Percentiles rank a stretch among this genome's conserved stretches.
Evolutionary conservation across 1,139 yeast genomes (phyloP).

Genomic region (Blastobotrys serpentis): DNA sequence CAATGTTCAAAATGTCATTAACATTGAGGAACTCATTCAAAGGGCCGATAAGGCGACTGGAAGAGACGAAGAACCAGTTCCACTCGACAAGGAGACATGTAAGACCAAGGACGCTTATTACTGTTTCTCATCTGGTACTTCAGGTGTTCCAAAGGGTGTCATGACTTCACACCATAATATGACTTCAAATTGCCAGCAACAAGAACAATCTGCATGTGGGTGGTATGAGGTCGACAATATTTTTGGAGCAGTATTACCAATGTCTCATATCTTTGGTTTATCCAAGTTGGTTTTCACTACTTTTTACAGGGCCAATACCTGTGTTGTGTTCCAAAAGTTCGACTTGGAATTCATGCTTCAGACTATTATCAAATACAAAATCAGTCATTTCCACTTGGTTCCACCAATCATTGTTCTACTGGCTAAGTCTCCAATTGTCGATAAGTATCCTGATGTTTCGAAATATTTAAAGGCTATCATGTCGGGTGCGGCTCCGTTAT

Average conservation of each 20-base stretch:
- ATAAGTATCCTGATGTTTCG: slow-evolving; percentile 32
- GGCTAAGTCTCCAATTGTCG: slow-evolving; percentile 40
- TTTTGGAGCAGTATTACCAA: slow-evolving; percentile 35
- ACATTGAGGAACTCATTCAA: slow-evolving; percentile 23
- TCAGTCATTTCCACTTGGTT: slow-evolving; percentile 35
- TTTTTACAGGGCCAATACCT: slow-evolving; percentile 26
- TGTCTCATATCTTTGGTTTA: slow-evolving; percentile 43
- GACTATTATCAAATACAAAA: slow-evolving; percentile 31
- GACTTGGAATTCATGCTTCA: slow-evolving; percentile 36
- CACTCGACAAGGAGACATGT: slow-evolving; percentile 22
- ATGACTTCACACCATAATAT: slow-evolving; percentile 53
- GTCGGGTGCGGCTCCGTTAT: slow-evolving; percentile 43
- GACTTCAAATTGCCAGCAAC: slow-evolving; percentile 33
- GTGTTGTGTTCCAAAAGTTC: slow-evolving; percentile 38
- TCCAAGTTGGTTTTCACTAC: slow-evolving; percentile 30
- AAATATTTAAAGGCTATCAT: slow-evolving; percentile 29
- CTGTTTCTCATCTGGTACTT: slow-evolving; percentile 72
- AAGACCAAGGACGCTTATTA: slow-evolving; percentile 36
- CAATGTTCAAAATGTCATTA: slow-evolving; percentile 21
- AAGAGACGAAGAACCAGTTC: slow-evolving; percentile 14
- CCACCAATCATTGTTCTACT: slow-evolving; percentile 42
- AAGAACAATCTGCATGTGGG: slow-evolving; percentile 16
- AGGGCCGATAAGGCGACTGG: slow-evolving; percentile 18
- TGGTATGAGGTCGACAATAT: slow-evolving; percentile 17
- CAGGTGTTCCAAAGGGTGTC: slow-evolving; percentile 75